These are phyloP conservation scores for Haberlea rhodopensis DNA, from an alignment of 257 asterid species.

Conservation along the genomic window DNA sequence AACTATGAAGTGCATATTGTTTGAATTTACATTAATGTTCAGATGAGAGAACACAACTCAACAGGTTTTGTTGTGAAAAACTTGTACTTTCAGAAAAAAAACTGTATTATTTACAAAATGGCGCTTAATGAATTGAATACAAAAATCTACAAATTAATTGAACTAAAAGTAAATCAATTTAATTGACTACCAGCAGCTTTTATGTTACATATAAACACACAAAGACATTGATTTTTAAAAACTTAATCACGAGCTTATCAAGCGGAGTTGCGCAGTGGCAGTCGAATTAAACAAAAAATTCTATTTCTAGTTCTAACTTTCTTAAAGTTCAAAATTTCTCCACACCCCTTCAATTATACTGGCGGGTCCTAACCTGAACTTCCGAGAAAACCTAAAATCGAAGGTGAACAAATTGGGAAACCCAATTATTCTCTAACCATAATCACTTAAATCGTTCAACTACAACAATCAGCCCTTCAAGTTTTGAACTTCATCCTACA, in stretches of 20 bases:
- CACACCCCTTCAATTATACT: not conserved
- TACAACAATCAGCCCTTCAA: not conserved
- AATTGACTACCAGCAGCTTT: constrained; percentile 7
- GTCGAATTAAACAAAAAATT: too few species aligned
- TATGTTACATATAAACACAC: constrained; percentile 8
- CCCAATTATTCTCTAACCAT: not conserved
- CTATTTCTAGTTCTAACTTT: too few species aligned
- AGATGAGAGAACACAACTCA: not conserved
- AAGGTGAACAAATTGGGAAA: too few species aligned
- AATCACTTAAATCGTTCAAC: not conserved
- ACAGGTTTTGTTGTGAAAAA: too few species aligned
- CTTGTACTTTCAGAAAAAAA: not conserved
- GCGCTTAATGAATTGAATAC: constrained; percentile 8
- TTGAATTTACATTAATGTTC: not conserved
- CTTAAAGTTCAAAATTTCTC: too few species aligned
- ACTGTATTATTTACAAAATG: constrained; percentile 5
- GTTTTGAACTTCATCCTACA: not conserved
- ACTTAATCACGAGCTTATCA: constrained; percentile 12
- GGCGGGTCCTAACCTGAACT: not conserved
- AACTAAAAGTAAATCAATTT: constrained; percentile 16
- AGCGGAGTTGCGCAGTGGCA: not conserved
- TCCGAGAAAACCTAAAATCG: not conserved
- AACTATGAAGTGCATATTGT: not conserved
- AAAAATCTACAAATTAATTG: not conserved
- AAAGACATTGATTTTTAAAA: not conserved